phyloP scores from a whole-genome alignment of 331 rosid genomes.

The Dryas integrifolia region DNA sequence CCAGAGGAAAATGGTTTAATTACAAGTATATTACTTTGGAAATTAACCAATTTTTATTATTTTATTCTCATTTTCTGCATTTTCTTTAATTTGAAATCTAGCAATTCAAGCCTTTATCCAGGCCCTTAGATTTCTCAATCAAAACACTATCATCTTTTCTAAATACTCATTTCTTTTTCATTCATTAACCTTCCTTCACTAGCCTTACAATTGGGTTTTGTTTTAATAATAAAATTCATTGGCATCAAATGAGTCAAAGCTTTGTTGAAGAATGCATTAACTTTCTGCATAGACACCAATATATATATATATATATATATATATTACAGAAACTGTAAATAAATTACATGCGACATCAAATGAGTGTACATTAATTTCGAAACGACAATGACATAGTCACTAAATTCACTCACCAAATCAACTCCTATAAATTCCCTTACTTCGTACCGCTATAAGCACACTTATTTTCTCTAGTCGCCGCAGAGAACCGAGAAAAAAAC shows the following conservation, averaged over 20 bases:
- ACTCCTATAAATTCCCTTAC: neutral
- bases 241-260: slow-evolving; percentile 19
- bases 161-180: neutral
- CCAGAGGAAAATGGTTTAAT: neutral
- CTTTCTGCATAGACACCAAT: slow-evolving; percentile 3
- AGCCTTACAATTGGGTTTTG: neutral
- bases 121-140: slow-evolving; percentile 17
- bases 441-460: no score
- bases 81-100: neutral
- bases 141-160: neutral
- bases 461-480: no score
- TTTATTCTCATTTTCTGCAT: neutral
- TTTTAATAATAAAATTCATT: slow-evolving; percentile 9
- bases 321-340: slow-evolving; percentile 14
- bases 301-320: neutral
- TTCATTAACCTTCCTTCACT: neutral
- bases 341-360: slow-evolving; percentile 5
- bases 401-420: no score
- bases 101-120: neutral
- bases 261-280: slow-evolving; percentile 16
- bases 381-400: no score
- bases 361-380: neutral
- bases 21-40: neutral
- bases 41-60: neutral
- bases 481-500: neutral